phyloP scores from a whole-genome alignment of 805 yeast genomes.

The Ogataea angusta region DNA sequence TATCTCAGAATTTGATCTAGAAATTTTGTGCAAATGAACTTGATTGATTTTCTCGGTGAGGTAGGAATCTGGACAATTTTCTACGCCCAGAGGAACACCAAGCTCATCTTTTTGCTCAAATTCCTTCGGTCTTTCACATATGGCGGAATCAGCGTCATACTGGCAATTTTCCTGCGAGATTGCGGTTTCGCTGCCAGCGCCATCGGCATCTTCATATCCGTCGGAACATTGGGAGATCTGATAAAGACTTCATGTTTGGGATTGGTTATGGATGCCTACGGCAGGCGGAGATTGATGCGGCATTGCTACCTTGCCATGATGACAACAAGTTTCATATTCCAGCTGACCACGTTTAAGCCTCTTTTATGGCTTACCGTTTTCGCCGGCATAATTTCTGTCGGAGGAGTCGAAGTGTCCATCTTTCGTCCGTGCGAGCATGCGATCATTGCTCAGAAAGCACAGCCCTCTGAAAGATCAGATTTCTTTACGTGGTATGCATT shows the following conservation, averaged over 20 bases:
- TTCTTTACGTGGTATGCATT: slow-evolving; percentile 58
- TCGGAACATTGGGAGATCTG: slow-evolving; percentile 50
- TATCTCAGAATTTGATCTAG: no score
- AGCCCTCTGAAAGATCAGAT: slow-evolving; percentile 44
- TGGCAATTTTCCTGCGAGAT: slow-evolving; percentile 44
- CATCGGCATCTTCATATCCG: slow-evolving; percentile 49
- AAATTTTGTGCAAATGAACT: not conserved
- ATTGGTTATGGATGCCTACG: slow-evolving; percentile 44
- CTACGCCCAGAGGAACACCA: slow-evolving; percentile 33
- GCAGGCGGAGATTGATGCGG: slow-evolving; percentile 41
- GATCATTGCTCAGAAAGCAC: slow-evolving; percentile 45
- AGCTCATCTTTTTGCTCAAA: slow-evolving; percentile 32
- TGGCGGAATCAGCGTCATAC: slow-evolving; percentile 37
- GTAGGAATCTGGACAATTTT: slow-evolving; percentile 36
- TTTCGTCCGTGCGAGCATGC: slow-evolving; percentile 57
- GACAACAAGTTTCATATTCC: slow-evolving; percentile 42
- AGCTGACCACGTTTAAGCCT: slow-evolving; percentile 31
- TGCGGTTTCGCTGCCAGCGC: slow-evolving; percentile 39
- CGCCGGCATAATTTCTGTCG: slow-evolving; percentile 52
- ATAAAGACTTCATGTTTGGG: slow-evolving; percentile 45
- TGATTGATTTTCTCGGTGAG: slow-evolving; percentile 23
- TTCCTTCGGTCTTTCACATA: slow-evolving; percentile 37
- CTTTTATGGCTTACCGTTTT: slow-evolving; percentile 39
- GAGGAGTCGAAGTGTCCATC: slow-evolving; percentile 60
- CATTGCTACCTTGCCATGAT: slow-evolving; percentile 41